Conservation (phyloP, 2,329 filamentous ascomycete species). For the Delphinella strobiligena region DNA sequence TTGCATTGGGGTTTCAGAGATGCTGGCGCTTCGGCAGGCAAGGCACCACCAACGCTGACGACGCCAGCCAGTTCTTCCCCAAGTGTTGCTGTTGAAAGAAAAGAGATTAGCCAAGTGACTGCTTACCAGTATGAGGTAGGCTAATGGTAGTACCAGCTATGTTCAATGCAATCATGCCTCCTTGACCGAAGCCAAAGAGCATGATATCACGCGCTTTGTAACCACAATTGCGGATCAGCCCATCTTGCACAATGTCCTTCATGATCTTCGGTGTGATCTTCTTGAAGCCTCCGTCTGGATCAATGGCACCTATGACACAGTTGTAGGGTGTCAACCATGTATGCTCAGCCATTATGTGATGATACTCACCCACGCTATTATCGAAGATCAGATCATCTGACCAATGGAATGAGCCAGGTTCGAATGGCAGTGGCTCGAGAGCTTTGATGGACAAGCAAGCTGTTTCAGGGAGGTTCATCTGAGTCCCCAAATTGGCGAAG, state of each 20-base stretch:
- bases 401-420: conserved; percentile 54
- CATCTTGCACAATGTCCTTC: conserved; percentile 31
- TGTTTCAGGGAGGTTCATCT: conserved; percentile 64
- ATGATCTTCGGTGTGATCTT: conserved; percentile 29
- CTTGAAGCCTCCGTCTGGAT: conserved; percentile 42
- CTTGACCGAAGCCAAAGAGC: conserved; percentile 45
- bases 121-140: no score
- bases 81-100: conserved; percentile 3
- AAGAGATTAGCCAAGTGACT: no score
- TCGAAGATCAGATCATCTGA: conserved; percentile 48
- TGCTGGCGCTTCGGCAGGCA: conserved; percentile 38
- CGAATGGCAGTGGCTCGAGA: conserved; percentile 55
- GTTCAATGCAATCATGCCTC: conserved; percentile 42
- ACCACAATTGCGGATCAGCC: conserved; percentile 36
- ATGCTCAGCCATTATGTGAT: no score
- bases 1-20: conserved; percentile 38
- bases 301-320: conserved; percentile 34
- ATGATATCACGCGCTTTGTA: conserved; percentile 39
- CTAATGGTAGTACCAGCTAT: conserved; percentile 28
- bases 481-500: conserved; percentile 57
- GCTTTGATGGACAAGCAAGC: conserved; percentile 63
- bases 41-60: conserved; percentile 49
- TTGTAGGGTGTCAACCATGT: no score
- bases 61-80: conserved; percentile 42
- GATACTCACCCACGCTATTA: conserved; percentile 21